Base-by-base conservation (phyloP, 1,284 basidiomycete species). In the Apiotrichum gracile region DNA sequence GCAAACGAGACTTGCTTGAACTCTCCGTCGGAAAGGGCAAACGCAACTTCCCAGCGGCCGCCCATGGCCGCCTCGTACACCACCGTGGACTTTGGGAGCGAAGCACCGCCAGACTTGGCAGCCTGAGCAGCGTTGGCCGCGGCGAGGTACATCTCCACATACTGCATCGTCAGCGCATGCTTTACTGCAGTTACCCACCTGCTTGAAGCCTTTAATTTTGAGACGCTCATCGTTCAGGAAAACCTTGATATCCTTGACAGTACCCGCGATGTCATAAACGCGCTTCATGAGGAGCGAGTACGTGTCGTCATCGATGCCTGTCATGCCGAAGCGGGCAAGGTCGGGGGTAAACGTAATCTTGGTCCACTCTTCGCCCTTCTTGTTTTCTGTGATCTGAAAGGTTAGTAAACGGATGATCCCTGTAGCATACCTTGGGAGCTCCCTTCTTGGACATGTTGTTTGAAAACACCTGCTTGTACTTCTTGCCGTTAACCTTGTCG, bases 221-320 rank as follows among this genome's bases (percentile, higher is more conserved):
- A 99, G 74, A 16, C 87, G 82, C 72, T 97, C 89, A 74, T 88
- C 90, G 70, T 98, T 94, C 58, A 97, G 80, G 70, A 82, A 89
- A 19, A 98, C 94, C 74, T 97, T 97, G 72, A 96, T 80, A 65
- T 92, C 88, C 74, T 84, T 91, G 61, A 92, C 83, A 7, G 93
- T 97, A 22, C 96, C 96, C 3, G 94, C 92, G 82, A 98, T 84
- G 70, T 99, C 96, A 74, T 92, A 97, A 3, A 97, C 96, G 52
- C 96, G 91, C 77, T 94, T 92, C 76, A 87, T 86, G 51, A 99
- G 80, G 29, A 99, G 81, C 16, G 90, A 83, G 51, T 90, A 82
- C 5, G 90, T 94, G 70, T 98, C 93, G 25, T 87, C 86, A 74
- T 97, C 92, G 67, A 99, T 96, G 7, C 74, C 70, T 14, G 85